Base-by-base conservation (phyloP, 768 basidiomycete species). In the Trametes gibbosa region DNA sequence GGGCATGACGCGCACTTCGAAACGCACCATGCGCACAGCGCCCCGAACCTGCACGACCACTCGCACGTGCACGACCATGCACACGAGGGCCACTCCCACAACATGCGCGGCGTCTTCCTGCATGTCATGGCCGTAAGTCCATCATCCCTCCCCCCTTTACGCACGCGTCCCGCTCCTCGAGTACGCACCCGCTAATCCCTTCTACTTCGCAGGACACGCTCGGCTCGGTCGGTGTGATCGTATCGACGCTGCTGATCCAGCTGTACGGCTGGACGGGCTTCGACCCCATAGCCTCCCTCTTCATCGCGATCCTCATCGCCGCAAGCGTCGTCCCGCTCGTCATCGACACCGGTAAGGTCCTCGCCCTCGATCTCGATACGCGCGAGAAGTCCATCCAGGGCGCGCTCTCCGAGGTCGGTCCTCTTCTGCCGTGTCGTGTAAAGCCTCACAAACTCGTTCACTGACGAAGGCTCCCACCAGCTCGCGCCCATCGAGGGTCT, bases 241-340 rank as follows among this genome's bases (percentile, higher is more conserved):
- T 98, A 52, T 98, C 97, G 24, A 99, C 97, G 2, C 76, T 98
- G 17, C 82, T 98, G 54, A 98, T 99, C 61, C 88, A 95, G 70
- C 87, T 86, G 61, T 98, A 97, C 66, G 96, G 97, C 23, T 98
- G 95, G 95, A 98, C 96, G 13, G 95, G 95, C 19, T 99, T 98
- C 70, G 97, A 99, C 73, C 97, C 97, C 0, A 94, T 99, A 59
- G 97, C 97, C 0, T 95, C 93, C 9, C 77, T 99, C 27, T 96
- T 99, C 73, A 99, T 99, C 64, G 97, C 97, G 5, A 75, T 92
- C 9, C 76, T 99, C 63, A 99, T 99, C 66, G 92, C 93, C 21
- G 95, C 92, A 5, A 96, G 94, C 69, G 97, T 99, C 19, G 79
- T 96, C 23, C 97, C 97, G 12, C 85, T 99, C 40, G 94, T 99